phyloP scores from a whole-genome alignment of 192 early-diverging fungal genomes.

The Backusella psychrophila region DNA sequence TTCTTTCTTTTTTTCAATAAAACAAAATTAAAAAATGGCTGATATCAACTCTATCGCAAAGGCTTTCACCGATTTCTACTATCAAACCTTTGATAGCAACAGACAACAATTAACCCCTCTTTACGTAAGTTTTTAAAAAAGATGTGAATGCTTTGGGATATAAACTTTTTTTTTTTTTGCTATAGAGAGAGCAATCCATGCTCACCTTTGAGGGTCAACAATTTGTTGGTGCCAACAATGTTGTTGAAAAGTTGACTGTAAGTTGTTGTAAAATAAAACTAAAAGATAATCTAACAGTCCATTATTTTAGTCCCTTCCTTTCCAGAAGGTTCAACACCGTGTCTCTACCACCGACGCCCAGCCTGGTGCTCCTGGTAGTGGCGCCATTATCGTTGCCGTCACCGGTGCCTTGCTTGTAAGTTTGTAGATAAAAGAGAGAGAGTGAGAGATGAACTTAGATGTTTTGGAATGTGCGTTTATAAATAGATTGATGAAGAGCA shows the following conservation, averaged over 20 bases:
- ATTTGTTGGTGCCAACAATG: constrained; percentile 54
- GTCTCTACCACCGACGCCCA: constrained; percentile 83
- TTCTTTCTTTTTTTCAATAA: not conserved
- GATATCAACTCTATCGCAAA: constrained; percentile 51
- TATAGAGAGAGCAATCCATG: constrained; percentile 77
- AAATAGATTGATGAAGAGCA: constrained; percentile 75
- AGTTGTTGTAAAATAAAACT: constrained; percentile 2
- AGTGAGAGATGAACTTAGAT: not conserved
- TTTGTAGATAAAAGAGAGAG: not conserved
- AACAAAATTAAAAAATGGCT: not conserved
- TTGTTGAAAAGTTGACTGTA: constrained; percentile 81
- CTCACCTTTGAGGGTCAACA: constrained; percentile 82
- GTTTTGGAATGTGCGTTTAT: not conserved
- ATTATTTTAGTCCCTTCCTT: constrained; percentile 64
- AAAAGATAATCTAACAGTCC: not conserved
- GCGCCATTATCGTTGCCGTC: constrained; percentile 75
- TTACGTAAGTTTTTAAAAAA: constrained; percentile 63
- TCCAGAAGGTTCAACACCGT: constrained; percentile 71
- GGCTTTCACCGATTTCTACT: constrained; percentile 86
- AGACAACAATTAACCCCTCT: constrained; percentile 63
- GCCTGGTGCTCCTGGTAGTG: constrained; percentile 58
- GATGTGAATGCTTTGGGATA: too few relatives aligned
- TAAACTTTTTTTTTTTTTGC: too few relatives aligned
- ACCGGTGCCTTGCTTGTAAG: constrained; percentile 84
- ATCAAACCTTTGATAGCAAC: constrained; percentile 79